Percentiles rank a stretch among this genome's conserved stretches.
phyloP scores from a whole-genome alignment of 148 eudicot genomes.

The Vaccinium macrocarpon region DNA sequence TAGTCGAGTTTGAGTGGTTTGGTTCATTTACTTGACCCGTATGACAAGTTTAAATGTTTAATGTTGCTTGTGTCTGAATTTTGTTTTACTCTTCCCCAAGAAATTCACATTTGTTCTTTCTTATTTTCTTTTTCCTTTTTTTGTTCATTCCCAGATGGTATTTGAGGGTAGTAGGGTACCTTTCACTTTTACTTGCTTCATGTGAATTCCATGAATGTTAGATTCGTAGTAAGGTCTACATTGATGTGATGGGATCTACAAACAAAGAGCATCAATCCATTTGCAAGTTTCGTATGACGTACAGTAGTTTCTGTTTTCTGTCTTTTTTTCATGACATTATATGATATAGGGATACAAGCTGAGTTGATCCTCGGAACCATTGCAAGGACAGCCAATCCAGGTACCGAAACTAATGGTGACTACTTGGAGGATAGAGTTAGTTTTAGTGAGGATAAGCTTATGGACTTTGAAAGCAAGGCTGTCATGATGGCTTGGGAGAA shows the following conservation, averaged over 20 bases:
- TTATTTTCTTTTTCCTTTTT: not conserved
- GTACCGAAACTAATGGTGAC: slow-evolving; percentile 32
- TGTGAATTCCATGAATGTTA: not conserved
- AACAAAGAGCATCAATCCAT: not conserved
- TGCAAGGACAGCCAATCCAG: slow-evolving; percentile 60
- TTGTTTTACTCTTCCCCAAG: not conserved
- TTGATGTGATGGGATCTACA: not conserved
- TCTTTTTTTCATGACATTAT: not conserved
- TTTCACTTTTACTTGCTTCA: not conserved
- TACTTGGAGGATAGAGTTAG: slow-evolving; percentile 86
- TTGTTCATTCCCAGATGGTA: not conserved
- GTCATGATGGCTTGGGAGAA: slow-evolving; percentile 99
- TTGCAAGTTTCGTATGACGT: not conserved
- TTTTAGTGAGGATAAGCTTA: slow-evolving; percentile 91
- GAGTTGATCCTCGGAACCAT: slow-evolving; percentile 90
- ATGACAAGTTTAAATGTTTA: not conserved
- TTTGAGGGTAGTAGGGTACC: not conserved
- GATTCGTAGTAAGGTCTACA: not conserved
- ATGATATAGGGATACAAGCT: slow-evolving; percentile 80
- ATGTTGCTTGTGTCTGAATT: not conserved
- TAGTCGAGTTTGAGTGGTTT: too few relatives aligned
- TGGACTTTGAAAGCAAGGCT: slow-evolving; percentile 86
- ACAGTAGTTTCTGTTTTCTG: not conserved
- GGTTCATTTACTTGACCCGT: too few relatives aligned
- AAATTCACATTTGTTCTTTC: not conserved